Base-by-base conservation (phyloP, 495 filamentous ascomycete genomes). In the Xylaria venustula region DNA sequence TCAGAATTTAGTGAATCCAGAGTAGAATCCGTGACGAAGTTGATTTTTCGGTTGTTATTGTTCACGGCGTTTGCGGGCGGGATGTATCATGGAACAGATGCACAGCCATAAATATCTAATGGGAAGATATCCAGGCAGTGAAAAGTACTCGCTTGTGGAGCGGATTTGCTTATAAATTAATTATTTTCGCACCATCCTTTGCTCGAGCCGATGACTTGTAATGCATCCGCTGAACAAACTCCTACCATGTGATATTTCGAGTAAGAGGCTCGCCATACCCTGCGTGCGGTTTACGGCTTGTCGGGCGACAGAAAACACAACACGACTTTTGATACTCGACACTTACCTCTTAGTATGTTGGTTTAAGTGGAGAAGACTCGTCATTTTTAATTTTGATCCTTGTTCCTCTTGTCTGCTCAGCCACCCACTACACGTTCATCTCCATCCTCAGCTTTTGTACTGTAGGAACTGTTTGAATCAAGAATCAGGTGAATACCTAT, bases 351-450 rank as follows among this genome's bases (percentile, higher is more conserved):
- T 11, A 11, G 19, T 41, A 14, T 19, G 37, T 25, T 23, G 14
- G 51, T 22, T 19, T 5, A 22, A 55, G 53, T 55, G 53, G 53
- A 26, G 40, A 54, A 40, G 40, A 32, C 30, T 55, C 40, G 53
- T 55, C 53, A 45, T n/a, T 25, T 44, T 44, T 36, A 47, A 46
- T 46, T 34, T 47, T 36, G 54, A 23, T 48, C n/a, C 28, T 2
- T 9, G 14, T 34, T 19, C 40, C 37, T 37, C 42, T 48, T 57
- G 36, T 47, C 42, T 47, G 42, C 54, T 36, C 54, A 57, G 54
- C 54, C 54, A 57, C 54, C 9, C 28, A 25, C 25, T 23, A 14
- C 36, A 14, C 53, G 30, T 54, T 19, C 49, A 52, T 52, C n/a
- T n/a, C n/a, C n/a, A n/a, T n/a, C n/a, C n/a, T n/a, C n/a, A n/a